Conservation (phyloP, 768 basidiomycete genomes). For the Russula earlei region DNA sequence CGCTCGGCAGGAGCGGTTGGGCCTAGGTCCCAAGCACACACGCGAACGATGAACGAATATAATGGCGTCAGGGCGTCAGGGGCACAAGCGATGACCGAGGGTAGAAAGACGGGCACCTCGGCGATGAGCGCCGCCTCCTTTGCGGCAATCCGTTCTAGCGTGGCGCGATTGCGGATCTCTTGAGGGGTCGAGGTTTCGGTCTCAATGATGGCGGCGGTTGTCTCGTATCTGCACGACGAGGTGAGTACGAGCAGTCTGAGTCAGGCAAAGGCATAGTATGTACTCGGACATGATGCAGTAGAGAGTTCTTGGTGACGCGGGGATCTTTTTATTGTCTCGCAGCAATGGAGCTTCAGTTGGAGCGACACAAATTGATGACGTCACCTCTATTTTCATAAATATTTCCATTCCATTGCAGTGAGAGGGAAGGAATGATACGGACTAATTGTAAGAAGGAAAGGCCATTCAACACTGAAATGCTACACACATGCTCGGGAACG, state of each 20-base stretch:
- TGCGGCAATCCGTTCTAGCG: conserved; percentile 4
- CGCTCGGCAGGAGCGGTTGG: neutral
- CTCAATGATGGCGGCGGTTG: conserved; percentile 12
- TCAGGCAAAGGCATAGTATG: neutral
- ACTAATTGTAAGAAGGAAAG: neutral
- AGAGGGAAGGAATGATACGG: neutral
- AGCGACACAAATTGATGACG: too few species aligned
- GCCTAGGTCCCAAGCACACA: too few species aligned
- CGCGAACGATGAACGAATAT: too few species aligned
- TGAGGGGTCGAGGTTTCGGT: conserved; percentile 15
- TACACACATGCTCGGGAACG: neutral
- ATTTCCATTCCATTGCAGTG: neutral
- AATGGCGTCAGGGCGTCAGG: too few species aligned
- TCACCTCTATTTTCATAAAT: neutral
- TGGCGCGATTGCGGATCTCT: neutral
- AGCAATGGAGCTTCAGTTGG: too few species aligned
- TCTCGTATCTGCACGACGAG: conserved; percentile 7
- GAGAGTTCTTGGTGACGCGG: too few species aligned
- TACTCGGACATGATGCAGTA: conserved; percentile 5
- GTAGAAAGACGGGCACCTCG: neutral
- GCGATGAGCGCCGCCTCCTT: conserved; percentile 9
- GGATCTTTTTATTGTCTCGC: too few species aligned
- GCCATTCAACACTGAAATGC: conserved; percentile 2
- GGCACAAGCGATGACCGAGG: too few species aligned
- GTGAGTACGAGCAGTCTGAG: neutral